These are phyloP conservation scores for Naganishia cerealis DNA, from an alignment of 1,284 basidiomycete species.

Conservation along the genomic window DNA sequence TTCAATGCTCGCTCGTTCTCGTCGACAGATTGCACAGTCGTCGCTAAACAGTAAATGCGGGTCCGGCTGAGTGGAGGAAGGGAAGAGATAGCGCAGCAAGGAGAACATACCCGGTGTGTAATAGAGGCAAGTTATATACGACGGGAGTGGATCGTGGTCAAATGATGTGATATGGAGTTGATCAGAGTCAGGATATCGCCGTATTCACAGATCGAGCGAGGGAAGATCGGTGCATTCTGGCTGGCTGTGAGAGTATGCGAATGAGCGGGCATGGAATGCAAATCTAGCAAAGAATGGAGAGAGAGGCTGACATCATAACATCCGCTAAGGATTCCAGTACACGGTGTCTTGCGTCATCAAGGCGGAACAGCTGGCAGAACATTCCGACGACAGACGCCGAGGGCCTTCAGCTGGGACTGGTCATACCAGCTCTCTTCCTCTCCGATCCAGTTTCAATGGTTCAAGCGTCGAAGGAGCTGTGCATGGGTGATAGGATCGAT, in stretches of 20 bases:
- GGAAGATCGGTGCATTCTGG: not conserved
- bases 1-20: conserved; percentile 8
- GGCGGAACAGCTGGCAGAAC: too few relatives aligned
- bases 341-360: too few relatives aligned
- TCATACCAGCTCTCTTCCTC: too few relatives aligned
- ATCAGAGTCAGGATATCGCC: not conserved
- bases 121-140: conserved; percentile 1
- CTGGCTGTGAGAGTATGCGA: not conserved
- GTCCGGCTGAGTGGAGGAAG: not conserved
- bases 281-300: not conserved
- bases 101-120: conserved; percentile 5
- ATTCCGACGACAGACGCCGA: too few relatives aligned
- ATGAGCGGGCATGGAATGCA: not conserved
- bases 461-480: too few relatives aligned
- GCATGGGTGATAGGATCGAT: too few relatives aligned
- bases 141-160: not conserved
- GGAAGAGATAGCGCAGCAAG: conserved; percentile 10
- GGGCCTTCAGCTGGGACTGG: too few relatives aligned
- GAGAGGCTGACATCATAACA: too few relatives aligned
- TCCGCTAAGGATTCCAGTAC: too few relatives aligned
- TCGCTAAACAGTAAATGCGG: conserved; percentile 27
- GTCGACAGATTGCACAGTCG: conserved; percentile 26
- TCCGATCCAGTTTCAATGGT: too few relatives aligned
- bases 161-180: not conserved
- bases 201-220: not conserved